Evolutionary conservation across 2,329 filamentous ascomycete species (phyloP), one percentile per base, ranked within the genome.

Genomic region (Pseudonectria foliicola): DNA sequence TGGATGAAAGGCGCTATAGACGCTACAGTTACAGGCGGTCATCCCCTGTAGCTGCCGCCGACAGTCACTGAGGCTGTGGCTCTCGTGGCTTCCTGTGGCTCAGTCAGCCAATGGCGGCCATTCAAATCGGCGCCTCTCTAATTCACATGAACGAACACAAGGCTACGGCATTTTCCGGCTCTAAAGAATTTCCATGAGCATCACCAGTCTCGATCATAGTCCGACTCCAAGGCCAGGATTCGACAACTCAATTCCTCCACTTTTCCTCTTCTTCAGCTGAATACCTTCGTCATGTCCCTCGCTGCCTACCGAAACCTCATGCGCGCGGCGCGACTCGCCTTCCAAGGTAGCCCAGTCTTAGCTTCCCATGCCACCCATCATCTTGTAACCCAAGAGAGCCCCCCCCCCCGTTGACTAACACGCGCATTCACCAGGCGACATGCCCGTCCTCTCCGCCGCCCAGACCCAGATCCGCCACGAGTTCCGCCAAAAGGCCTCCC

Each of bases 281-380:
- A 6, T 21, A 6, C 18, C 8, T 21, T 8, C 18, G 18, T 8
- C 33, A 78, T 88, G 68, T 84, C 85, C 12, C 66, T 87, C 36
- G 69, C 74, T 54, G 87, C 86, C 25, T 96, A 95, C 65, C 73
- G 88, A 54, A 72, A 82, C 48, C 67, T 96, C 27, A 70, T 94
- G 50, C 87, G 90, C 43, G 84, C 89, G 14, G 79, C 85, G 24
- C 73, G 80, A 45, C 70, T 93, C 45, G 88, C 89, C 40, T 98
- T 98, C 57, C 68, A 82, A 66, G 85, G 88, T 90, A 67, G 54
- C 37, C 25, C 23, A 23, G 30, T n/a, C n/a, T n/a, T n/a, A n/a
- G n/a, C n/a, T n/a, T n/a, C n/a, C n/a, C n/a, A n/a, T n/a, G n/a
- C n/a, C n/a, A n/a, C n/a, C n/a, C n/a, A n/a, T n/a, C n/a, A n/a